Evolutionary conservation across 768 basidiomycete genomes (phyloP), one percentile per base, ranked within the genome.

Genomic region (Leccinum fibrillosum): DNA sequence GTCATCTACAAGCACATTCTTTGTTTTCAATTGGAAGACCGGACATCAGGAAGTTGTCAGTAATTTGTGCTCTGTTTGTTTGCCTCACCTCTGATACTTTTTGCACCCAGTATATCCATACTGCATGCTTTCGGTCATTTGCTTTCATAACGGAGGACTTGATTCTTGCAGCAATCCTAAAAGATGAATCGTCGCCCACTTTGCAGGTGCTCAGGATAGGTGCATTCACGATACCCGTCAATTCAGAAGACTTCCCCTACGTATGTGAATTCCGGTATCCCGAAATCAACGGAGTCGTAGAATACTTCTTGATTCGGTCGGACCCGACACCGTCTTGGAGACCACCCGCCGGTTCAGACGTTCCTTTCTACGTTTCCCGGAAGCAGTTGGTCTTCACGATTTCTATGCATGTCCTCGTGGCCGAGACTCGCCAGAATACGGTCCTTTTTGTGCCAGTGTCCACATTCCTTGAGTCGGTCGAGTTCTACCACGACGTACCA

Each of bases 21-120:
- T 69, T n/a, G 53, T 77, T 21, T 76, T 70, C 74, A 63, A 76
- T 39, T 76, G 75, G 76, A 66, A 63, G 52, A 72, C 57, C 35
- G 74, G 74, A 17, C 48, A 47, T 4, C 53, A 64, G 13, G 56
- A 71, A 60, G 60, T 71, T 19, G 75, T 76, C n/a, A 59, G 67
- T 69, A 10, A 23, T 54, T 17, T 15, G 0, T 39, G 39, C 13
- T 19, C 42, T 56, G 19, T 34, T 44, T 51, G 1, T 21, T 23
- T 37, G 5, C 17, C 21, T 52, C 26, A 5, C 21, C 25, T 19
- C 45, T 62, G 23, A 69, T 53, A 25, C 42, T 30, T 57, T 53
- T 34, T 7, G 2, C 25, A 8, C 53, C 8, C 21, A 75, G 74
- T 47, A 54, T 25, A 52, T 76, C 9, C 49, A 42, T 37, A 52